phyloP scores from a whole-genome alignment of 129 eudicot genomes.

The Chrysanthemum makinoi region DNA sequence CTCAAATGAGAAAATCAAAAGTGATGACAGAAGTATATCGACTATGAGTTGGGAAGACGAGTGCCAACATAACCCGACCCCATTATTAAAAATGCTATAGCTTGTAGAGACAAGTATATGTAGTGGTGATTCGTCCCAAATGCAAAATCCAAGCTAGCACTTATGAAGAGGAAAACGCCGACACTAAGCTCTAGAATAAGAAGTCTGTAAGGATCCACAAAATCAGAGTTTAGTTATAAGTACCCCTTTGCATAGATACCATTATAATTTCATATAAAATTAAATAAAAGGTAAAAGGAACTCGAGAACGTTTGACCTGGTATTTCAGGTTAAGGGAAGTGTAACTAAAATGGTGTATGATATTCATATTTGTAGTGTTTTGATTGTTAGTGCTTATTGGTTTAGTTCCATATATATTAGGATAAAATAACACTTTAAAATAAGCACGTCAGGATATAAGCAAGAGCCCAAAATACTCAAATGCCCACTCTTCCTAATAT shows the following conservation, averaged over 20 bases:
- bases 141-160: constrained; percentile 11
- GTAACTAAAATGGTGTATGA: too few relatives aligned
- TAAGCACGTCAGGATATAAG: too few relatives aligned
- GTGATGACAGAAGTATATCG: neutral
- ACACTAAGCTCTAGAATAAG: constrained; percentile 10
- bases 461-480: too few relatives aligned
- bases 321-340: too few relatives aligned
- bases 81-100: constrained; percentile 18
- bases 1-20: neutral
- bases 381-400: too few relatives aligned
- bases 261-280: neutral
- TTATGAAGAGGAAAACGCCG: neutral
- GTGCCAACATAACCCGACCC: constrained; percentile 16
- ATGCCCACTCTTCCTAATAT: too few relatives aligned
- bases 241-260: neutral
- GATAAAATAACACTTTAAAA: too few relatives aligned
- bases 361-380: too few relatives aligned
- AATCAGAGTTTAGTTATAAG: neutral
- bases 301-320: neutral
- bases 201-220: neutral
- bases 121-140: constrained; percentile 7
- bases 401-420: too few relatives aligned
- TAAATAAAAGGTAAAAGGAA: neutral
- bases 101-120: constrained; percentile 10
- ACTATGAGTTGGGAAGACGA: constrained; percentile 5